Percentiles rank a stretch among this genome's conserved stretches.
Conservation (phyloP, 345 rosid genomes). For the Lagerstroemia speciosa region DNA sequence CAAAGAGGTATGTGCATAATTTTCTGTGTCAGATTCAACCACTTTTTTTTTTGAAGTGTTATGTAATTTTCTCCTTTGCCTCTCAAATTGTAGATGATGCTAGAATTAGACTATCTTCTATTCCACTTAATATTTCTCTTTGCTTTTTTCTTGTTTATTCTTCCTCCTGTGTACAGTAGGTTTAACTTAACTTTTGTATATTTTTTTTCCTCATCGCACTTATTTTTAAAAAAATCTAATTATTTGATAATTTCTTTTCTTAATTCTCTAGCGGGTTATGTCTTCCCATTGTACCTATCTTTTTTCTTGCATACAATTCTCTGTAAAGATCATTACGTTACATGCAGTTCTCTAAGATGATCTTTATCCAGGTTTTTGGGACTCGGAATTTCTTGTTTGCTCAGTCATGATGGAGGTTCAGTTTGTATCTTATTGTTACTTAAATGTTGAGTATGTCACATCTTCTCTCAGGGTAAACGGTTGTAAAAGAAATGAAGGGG, state of each 20-base stretch:
- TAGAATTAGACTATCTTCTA: too few relatives aligned
- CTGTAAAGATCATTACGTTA: too few relatives aligned
- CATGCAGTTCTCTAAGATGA: too few relatives aligned
- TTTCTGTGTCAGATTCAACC: not conserved
- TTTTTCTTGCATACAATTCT: too few relatives aligned
- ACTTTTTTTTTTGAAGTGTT: not conserved
- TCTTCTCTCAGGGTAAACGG: not conserved
- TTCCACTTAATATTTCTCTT: too few relatives aligned
- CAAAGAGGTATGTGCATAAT: constrained; percentile 41
- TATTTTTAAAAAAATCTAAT: too few relatives aligned
- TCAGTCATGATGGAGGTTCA: not conserved
- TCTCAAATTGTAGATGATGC: too few relatives aligned
- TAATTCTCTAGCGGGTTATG: not conserved
- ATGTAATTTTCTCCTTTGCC: too few relatives aligned
- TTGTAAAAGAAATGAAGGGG: not conserved
- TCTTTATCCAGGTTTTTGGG: not conserved
- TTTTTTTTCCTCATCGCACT: too few relatives aligned
- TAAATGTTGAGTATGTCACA: not conserved
- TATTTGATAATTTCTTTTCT: not conserved
- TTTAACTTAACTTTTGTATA: too few relatives aligned
- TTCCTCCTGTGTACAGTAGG: too few relatives aligned
- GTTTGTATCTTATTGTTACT: not conserved
- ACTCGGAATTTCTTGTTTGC: not conserved
- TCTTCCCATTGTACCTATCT: not conserved
- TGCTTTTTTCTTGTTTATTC: too few relatives aligned